Evolutionary conservation across 2,329 filamentous ascomycete genomes (phyloP), one percentile per base, ranked within the genome.

Genomic region (Aspergillus felis): DNA sequence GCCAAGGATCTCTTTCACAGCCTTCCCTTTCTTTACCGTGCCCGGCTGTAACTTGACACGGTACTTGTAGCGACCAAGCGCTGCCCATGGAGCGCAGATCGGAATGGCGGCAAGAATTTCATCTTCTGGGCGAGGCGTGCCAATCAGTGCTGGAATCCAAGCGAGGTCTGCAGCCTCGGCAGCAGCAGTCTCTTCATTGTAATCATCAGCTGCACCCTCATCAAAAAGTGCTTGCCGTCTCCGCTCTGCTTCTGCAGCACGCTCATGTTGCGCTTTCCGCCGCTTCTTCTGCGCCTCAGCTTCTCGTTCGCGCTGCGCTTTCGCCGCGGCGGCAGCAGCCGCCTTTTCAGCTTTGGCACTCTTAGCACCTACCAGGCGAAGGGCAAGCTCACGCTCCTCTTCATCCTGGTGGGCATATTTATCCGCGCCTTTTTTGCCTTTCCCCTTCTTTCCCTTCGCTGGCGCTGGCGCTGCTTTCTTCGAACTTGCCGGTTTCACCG

Each of bases 381-480:
- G 89, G 32, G 92, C 91, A 0, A 92, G 84, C 6, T 84, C 84
- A 12, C 92, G 90, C 68, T 99, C 94, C 74, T 96, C 93, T 55
- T 96, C 92, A 66, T 97, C 93, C 79, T 97, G 94, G 66, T 95
- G 81, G 49, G 89, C 93, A 76, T 99, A 99, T 72, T 96, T 97
- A 57, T 85, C 80, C 3, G 91, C 91, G 1, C 91, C 87, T 73
- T 94, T 96, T 79, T 95, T 96, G 47, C 87, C 87, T 71, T 96
- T 96, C 58, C 83, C 83, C 57, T 85, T 86, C 72, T 95, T 91
- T 29, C 92, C 91, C 57, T 92, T 87, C 14, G 81, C 74, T 49
- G 67, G 63, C 14, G 67, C 57, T 24, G 55, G 56, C 3, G 57
- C 51, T 27, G 44, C 20, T 55, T 63, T 54, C 49, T 67, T 65